These are phyloP conservation scores for Fusarium sp. DNA, from an alignment of 2,329 filamentous ascomycete genomes.

Conservation along the genomic window DNA sequence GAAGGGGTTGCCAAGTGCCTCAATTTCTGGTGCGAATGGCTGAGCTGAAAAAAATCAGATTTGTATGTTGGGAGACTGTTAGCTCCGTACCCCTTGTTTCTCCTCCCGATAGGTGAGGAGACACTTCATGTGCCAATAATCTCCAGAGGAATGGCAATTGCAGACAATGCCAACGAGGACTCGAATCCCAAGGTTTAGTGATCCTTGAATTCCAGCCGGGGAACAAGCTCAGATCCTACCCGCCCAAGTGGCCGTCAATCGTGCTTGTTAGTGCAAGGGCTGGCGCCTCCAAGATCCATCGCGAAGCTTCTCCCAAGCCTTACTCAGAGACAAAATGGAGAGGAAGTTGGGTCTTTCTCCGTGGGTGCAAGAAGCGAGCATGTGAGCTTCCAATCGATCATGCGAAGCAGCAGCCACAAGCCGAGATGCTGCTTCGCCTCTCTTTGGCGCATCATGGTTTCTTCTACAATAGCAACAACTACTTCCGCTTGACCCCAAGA, in stretches of 20 bases:
- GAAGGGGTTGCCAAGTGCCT: background rate
- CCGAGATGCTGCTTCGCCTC: background rate
- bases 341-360: background rate
- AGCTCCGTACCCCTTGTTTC: background rate
- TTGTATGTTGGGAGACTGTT: background rate
- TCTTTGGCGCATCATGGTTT: background rate
- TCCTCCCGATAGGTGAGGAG: background rate
- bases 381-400: background rate
- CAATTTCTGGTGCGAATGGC: background rate
- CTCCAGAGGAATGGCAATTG: background rate
- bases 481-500: background rate
- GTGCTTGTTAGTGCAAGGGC: conserved; percentile 3
- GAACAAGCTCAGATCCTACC: conserved; percentile 3
- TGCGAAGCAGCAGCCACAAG: background rate
- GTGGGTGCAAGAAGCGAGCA: background rate
- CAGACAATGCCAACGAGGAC: background rate
- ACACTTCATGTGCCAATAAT: background rate
- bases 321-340: background rate
- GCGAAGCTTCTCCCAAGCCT: background rate
- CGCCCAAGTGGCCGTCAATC: background rate
- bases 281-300: background rate
- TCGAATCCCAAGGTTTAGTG: background rate
- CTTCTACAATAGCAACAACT: background rate
- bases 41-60: background rate
- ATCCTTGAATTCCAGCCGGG: background rate